A percentile compares a stretch with the other conserved stretches of the same genome.
Evolutionary conservation across 495 filamentous ascomycete species (phyloP).

Genomic region (Aspergillus bertholletiae): DNA sequence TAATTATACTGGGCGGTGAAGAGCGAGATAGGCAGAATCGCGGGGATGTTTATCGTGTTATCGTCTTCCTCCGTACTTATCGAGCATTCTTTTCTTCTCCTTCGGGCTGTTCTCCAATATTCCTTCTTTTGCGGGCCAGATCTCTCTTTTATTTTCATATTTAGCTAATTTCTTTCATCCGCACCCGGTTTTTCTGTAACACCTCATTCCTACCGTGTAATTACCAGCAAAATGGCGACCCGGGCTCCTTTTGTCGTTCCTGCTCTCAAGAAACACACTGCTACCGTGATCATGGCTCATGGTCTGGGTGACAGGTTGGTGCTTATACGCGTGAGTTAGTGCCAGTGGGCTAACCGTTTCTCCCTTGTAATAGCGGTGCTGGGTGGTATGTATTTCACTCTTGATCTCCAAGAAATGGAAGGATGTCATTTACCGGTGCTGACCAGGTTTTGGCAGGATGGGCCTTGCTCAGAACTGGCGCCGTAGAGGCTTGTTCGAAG

Average conservation of each 20-base stretch:
- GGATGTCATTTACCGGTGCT: not conserved
- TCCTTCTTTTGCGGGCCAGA: too few species aligned
- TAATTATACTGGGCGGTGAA: too few species aligned
- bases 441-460: constrained; percentile 46
- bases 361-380: constrained; percentile 44
- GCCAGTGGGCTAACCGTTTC: constrained; percentile 10
- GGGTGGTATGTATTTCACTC: constrained; percentile 55
- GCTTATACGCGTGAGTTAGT: not conserved
- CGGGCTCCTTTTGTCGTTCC: constrained; percentile 70
- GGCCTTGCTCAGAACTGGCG: constrained; percentile 87
- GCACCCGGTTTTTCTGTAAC: not conserved
- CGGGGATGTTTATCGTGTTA: too few species aligned
- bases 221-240: constrained; percentile 45
- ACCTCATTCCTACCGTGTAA: not conserved
- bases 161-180: not conserved
- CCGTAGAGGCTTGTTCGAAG: constrained; percentile 74
- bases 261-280: constrained; percentile 85
- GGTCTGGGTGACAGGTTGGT: constrained; percentile 77
- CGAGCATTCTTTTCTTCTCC: too few species aligned
- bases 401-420: not conserved
- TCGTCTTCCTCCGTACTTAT: too few species aligned
- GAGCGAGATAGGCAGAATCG: too few species aligned
- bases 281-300: constrained; percentile 91
- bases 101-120: too few species aligned
- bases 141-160: too few species aligned